Evolutionary conservation across 148 eudicot species (phyloP), one percentile per base, ranked within the genome.

Genomic region (Nepenthes gracilis): DNA sequence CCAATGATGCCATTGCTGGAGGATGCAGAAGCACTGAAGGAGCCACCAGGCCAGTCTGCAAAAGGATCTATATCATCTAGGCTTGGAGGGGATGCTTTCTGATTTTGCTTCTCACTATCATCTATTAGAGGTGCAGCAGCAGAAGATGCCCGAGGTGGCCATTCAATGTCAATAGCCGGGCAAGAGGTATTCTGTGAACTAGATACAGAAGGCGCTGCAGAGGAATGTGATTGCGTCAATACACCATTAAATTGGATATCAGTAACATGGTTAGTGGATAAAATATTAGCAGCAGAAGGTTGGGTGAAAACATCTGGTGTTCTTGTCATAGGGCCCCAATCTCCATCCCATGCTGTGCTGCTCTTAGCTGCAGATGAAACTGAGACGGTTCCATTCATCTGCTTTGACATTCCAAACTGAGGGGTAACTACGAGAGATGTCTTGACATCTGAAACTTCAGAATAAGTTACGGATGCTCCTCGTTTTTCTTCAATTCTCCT

Each of bases 401-500:
- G 79, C 56, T 78, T 75, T 9, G 72, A 58, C 35, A 70, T 67
- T 49, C 64, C 80, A 11, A 60, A 61, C 53, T 62, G 59, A 61
- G 5, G 54, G 23, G 73, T 79, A 47, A 76, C 70, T 12, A 73
- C 67, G 66, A 68, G 65, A 36, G 80, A 75, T 58, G 76, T 71
- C 76, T 65, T 81, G 57, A 75, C 70, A 55, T 81, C 96, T 51
- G 81, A 60, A 67, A 74, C 49, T 63, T 87, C 91, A 55, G 82
- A 57, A 35, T 93, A 87, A 5, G 88, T 67, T 73, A 93, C 75
- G 35, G 86, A 72, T 37, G 88, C 96, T 63, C 98, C 98, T 72
- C 96, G 75, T 63, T 86, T 88, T 69, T 88, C 95, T 75, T 93
- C 98, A 65, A 93, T 79, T 69, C 77, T 88, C 78, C 98, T 93